A percentile compares a stretch with the other conserved stretches of the same genome.
These are phyloP conservation scores for Tolypocladium ovalisporum DNA, from an alignment of 2,329 filamentous ascomycete genomes.

Conservation along the genomic window DNA sequence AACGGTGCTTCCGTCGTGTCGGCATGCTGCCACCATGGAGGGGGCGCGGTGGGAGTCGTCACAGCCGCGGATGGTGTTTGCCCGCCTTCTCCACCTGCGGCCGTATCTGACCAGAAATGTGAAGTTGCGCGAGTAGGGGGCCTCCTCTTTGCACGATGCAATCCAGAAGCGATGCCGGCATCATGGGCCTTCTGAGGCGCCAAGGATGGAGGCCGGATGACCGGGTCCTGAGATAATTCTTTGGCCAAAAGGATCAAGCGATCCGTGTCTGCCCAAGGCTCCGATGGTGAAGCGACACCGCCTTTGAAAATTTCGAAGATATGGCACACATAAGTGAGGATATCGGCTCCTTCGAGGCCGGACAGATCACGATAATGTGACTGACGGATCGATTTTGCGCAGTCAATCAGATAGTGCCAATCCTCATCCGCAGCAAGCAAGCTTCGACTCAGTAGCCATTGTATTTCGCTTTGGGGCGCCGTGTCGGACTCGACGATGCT, in stretches of 20 bases:
- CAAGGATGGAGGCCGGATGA: conserved; percentile 7
- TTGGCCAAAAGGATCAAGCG: conserved; percentile 20
- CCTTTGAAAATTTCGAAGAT: conserved; percentile 8
- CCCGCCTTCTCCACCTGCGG: neutral
- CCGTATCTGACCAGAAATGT: conserved; percentile 15
- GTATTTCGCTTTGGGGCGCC: conserved; percentile 14
- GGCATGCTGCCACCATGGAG: neutral
- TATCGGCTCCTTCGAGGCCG: conserved; percentile 20
- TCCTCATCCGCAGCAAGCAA: conserved; percentile 21
- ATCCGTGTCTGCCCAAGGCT: conserved; percentile 24
- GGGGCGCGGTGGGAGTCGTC: conserved; percentile 3
- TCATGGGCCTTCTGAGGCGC: neutral
- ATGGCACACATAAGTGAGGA: conserved; percentile 19
- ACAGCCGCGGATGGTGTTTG: neutral
- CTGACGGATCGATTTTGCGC: conserved; percentile 18
- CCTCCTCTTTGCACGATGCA: neutral
- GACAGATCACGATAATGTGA: conserved; percentile 3
- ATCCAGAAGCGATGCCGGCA: neutral
- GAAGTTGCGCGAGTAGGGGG: conserved; percentile 8
- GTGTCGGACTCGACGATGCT: conserved; percentile 15
- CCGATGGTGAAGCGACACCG: conserved; percentile 1
- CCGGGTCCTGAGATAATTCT: conserved; percentile 13
- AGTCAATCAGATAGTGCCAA: conserved; percentile 22
- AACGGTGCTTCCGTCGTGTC: neutral
- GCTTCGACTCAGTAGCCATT: conserved; percentile 17